Base-by-base conservation (phyloP, 2,329 filamentous ascomycete species). In the Coniochaeta sp. region DNA sequence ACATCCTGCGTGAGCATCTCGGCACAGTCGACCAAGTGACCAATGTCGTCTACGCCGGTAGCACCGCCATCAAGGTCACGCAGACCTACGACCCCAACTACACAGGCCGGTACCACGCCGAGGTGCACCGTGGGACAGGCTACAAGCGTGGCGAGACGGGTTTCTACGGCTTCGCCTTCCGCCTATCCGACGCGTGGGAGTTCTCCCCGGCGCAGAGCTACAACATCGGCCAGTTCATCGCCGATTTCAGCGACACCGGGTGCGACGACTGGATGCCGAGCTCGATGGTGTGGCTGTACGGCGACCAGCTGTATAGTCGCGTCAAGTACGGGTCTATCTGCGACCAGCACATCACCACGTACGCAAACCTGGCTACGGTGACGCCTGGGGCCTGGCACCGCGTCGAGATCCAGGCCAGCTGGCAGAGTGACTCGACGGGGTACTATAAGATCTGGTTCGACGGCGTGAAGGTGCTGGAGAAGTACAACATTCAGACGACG, bases 151-250 rank as follows among this genome's bases (percentile, higher is more conserved):
- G 75, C 55, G 75, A 81, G 59, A 69, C 69, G 22, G 74, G 74
- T 26, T 80, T 76, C 69, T 81, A 82, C 70, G 78, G 79, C 38
- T 82, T 82, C 67, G 69, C 71, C 0, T 81, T 82, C 70, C 76
- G 77, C n/a, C 74, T 82, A 8, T 72, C 74, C 28, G 66, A 75
- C 0, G 59, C 70, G 60, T 81, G 79, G 79, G 67, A 81, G 62
- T 79, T 79, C 65, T 64, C 67, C n/a, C 69, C 70, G 16, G 67
- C 69, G 1, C 77, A 80, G 67, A 70, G 67, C 57, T 81, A 77
- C 70, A 79, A 81, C 69, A 67, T 81, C 52, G 77, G 74, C 0
- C 79, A 82, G 68, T 82, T 81, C 71, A 81, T 81, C 64, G 77
- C 78, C 59, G 73, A 81, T 63, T 80, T 80, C 62, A 67, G 69